Evolutionary conservation across 164 flowering plant species (phyloP), one percentile per base, ranked within the genome.

Genomic region (Magnolia changhungtana): DNA sequence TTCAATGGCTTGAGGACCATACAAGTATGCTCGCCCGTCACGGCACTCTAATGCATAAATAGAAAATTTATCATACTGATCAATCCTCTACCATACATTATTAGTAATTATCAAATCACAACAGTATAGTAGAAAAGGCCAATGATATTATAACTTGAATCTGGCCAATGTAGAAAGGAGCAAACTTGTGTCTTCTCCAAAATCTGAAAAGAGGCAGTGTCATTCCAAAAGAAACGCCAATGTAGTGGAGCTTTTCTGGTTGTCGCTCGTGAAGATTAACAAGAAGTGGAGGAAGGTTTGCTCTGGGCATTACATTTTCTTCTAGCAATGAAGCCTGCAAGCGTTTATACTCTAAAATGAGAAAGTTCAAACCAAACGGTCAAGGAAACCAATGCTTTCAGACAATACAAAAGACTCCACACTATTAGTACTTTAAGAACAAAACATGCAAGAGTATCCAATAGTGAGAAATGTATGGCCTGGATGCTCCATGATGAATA

Each of bases 201-300:
- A 96, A 96, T 65, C 95, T 90, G 68, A 90, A 89, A 50, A 96
- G 94, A 81, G 90, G 96, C 76, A 81, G 82, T 8, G 98, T 96
- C n/a, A 96, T 90, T 70, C 99, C 99, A 85, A 94, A 96, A 21
- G 99, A 96, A 73, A 94, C 99, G 82, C 97, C 98, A 83, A 96
- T 64, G 66, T 91, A 96, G 79, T 96, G 97, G 69, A 96, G 97
- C 80, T 85, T 93, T 76, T 96, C 99, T 24, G 98, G 95, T 55
- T 75, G 84, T 23, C 99, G 81, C 79, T 96, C 98, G 77, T 82
- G 88, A 78, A 94, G 95, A 87, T 87, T 92, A 65, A 88, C 96
- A 49, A 96, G 88, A 79, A 96, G 83, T 77, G 83, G 97, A 21
- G 99, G 99, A 67, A 96, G 97, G 70, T 93, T 78, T 27, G 85